Evolutionary conservation across 306 rosid genomes (phyloP), one percentile per base, ranked within the genome.

Genomic region (Pterocarpus santalinus): DNA sequence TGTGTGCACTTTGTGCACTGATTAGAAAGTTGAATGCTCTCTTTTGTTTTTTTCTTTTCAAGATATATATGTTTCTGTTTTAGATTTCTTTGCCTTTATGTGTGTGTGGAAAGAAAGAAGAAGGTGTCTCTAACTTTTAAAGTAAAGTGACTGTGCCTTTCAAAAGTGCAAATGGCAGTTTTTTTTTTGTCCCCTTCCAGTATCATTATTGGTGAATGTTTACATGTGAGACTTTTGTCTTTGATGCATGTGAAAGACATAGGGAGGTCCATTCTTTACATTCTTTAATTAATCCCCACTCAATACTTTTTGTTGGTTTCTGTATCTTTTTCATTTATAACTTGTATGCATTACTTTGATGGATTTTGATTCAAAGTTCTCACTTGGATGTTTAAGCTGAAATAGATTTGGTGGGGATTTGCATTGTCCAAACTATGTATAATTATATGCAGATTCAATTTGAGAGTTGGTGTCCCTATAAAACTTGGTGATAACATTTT

Each of bases 11-110:
- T 70, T 83, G 56, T 79, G 73, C 62, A 63, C 86, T 81, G 72
- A 83, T 79, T 84, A 86, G 52, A 85, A 88, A 85, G 87, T 6
- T 72, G 85, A 84, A 77, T 81, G 8, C 53, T 11, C n/a, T 47
- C 85, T 89, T 22, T 22, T 22, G 1, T 1, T 22, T 89, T 94
- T 92, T 90, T 88, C 98, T 92, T 94, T 92, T 86, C 78, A 63
- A 78, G 65, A 75, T 82, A 75, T 47, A 22, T 22, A 22, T 22
- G 75, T 49, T 73, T 81, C 73, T 68, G 81, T 35, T 88, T 86
- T 73, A 34, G 80, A 74, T 81, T 80, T 79, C 80, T 75, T 78
- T 85, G 57, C 52, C 76, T 69, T 76, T 73, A 38, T 39, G 41
- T 28, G 62, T 73, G 74, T 10, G 82, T 74, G 65, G 65, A 65